Base-by-base conservation (phyloP, 129 eudicot genomes). In the Helichrysum umbraculigerum region DNA sequence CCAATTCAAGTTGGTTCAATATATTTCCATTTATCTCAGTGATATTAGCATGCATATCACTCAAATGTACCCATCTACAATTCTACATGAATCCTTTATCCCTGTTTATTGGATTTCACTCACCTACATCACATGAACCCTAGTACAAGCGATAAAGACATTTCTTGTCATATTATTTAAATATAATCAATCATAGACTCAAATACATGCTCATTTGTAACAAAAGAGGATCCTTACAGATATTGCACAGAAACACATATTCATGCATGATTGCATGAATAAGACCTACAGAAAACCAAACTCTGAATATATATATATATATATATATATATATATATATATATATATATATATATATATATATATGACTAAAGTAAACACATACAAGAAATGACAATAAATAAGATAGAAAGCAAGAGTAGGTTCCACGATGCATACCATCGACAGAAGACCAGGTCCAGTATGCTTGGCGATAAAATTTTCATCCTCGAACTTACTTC, bases 401-500 rank as follows among this genome's bases (percentile, higher is more conserved):
- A 61, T 39, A 32, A 42, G 34, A 57, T 70, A 21, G 7, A 41
- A 65, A 72, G 44, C 60, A 60, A 30, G 29, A 74, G 17, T 54
- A 84, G n/a, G 37, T 10, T 76, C 19, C n/a, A 9, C 69, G 67
- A 66, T 59, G 57, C 62, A 17, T 89, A 94, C 99, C 99, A 94
- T 91, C 77, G 99, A 94, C 73, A 91, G 72, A 32, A 94, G 87
- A 56, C 99, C 97, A 50, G 99, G 99, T 66, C 99, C 97, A 34
- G 99, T 94, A 90, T 94, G 99, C 81, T 94, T 94, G 34, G 97
- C 99, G 58, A 84, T 85, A 74, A 94, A 94, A 85, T 94, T 94
- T 82, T 94, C 99, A 81, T 94, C 99, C 52, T 94, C 99, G 16
- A 94, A 89, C 76, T 94, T 94, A 80, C 93, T 91, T 74, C 99